Base-by-base conservation (phyloP, 768 basidiomycete genomes). In the Amanita jacksonii region DNA sequence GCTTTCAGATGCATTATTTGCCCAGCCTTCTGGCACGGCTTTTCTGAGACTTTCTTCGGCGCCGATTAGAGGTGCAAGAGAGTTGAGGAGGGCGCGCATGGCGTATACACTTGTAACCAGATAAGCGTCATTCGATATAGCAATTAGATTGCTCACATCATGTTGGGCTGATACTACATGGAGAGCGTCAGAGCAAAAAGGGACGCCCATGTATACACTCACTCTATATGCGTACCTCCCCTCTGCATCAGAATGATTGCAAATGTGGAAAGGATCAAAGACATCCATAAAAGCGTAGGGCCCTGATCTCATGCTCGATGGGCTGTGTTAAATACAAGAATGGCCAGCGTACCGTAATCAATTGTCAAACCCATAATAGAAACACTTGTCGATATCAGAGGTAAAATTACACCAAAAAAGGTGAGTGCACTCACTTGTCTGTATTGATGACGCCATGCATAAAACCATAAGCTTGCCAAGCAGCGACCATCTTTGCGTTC, bases 381-480 rank as follows among this genome's bases (percentile, higher is more conserved):
- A 16, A 86, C 76, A 43, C 84, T 86, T 50, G 30, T 30, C 27
- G 8, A 12, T 9, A 44, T 58, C 24, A 57, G 33, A 20, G 4
- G 16, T n/a, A 32, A 13, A 23, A 2, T 2, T 22, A n/a, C 5
- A 28, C 19, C 8, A 5, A 16, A 6, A 12, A 13, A 12, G n/a
- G n/a, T n/a, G n/a, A n/a, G n/a, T n/a, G n/a, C 10, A 23, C 73
- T 46, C 51, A 85, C 85, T 94, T 96, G 66, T 97, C 94, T 1
- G 93, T 94, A 57, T 98, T 98, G 53, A 99, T 90, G 28, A 99
- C 94, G 0, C 90, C 91, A 56, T 92, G 88, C 89, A 91, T 89
- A 58, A 87, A 92, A 1, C 90, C 90, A 59, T 85, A 86, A 5
- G 78, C 89, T 62, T 98, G 94, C 96, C 96, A 98, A 3, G 74